Percentiles rank a stretch among this genome's conserved stretches.
Conservation (phyloP, 2,329 filamentous ascomycete species). For the Fusarium sp. region DNA sequence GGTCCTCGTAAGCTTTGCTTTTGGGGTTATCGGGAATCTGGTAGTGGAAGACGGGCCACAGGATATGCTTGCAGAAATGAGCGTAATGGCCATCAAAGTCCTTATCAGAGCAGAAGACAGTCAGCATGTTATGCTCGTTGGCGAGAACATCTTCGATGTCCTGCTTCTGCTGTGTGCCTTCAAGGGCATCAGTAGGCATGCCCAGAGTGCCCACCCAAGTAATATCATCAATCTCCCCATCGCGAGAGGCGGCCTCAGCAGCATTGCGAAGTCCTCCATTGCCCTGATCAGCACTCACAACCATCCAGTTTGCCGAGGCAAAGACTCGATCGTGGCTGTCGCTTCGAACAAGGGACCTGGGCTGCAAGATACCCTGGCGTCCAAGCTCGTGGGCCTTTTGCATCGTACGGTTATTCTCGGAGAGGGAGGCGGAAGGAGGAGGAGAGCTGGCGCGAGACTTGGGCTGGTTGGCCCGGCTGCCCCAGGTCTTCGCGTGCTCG, state of each 20-base stretch:
- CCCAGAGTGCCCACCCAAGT: slow-evolving; percentile 94
- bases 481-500: slow-evolving; percentile 82
- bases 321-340: slow-evolving; percentile 78
- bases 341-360: slow-evolving; percentile 65
- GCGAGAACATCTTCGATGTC: slow-evolving; percentile 87
- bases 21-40: slow-evolving; percentile 98
- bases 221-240: slow-evolving; percentile 78
- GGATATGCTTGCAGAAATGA: slow-evolving; percentile 96
- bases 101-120: slow-evolving; percentile 88
- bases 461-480: slow-evolving; percentile 80
- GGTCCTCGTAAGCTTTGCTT: slow-evolving; percentile 97
- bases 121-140: slow-evolving; percentile 84
- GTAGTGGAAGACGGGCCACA: slow-evolving; percentile 98
- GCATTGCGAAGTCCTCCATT: slow-evolving; percentile 94
- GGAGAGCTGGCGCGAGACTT: slow-evolving; percentile 79
- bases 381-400: slow-evolving; percentile 71
- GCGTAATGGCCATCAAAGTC: slow-evolving; percentile 96
- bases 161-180: slow-evolving; percentile 78
- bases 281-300: slow-evolving; percentile 88
- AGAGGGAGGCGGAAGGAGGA: slow-evolving; percentile 80
- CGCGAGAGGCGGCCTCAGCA: slow-evolving; percentile 79
- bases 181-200: slow-evolving; percentile 90
- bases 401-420: slow-evolving; percentile 73
- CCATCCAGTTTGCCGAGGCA: slow-evolving; percentile 82
- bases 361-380: slow-evolving; percentile 70